A percentile compares a stretch with the other conserved stretches of the same genome.
Evolutionary conservation across 1,139 yeast genomes (phyloP).

Genomic region (Debaryomyces sp.): DNA sequence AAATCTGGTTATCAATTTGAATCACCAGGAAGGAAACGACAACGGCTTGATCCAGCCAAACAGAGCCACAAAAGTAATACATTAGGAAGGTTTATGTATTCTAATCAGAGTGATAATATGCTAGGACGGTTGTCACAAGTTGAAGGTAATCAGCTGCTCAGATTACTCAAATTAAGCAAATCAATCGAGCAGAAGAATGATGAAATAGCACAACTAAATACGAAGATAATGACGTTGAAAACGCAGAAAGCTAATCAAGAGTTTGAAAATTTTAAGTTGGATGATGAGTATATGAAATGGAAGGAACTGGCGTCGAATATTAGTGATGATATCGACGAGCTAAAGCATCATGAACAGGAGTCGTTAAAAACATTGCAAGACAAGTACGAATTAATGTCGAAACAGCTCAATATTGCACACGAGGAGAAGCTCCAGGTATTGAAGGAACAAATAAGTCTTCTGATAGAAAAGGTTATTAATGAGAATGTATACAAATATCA

Average conservation of each 20-base stretch:
- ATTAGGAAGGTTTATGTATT: neutral
- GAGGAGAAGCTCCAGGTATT: slow-evolving; percentile 37
- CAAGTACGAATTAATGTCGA: slow-evolving; percentile 35
- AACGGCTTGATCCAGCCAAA: neutral
- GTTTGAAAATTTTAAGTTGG: slow-evolving; percentile 41
- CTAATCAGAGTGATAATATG: slow-evolving; percentile 1
- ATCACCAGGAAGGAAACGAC: slow-evolving; percentile 4
- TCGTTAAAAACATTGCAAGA: slow-evolving; percentile 32
- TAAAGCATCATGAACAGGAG: slow-evolving; percentile 28
- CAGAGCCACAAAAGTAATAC: neutral
- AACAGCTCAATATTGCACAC: slow-evolving; percentile 36
- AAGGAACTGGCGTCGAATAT: slow-evolving; percentile 21
- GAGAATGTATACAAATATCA: slow-evolving; percentile 29
- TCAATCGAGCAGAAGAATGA: slow-evolving; percentile 17
- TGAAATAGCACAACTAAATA: slow-evolving; percentile 23
- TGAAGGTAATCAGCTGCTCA: slow-evolving; percentile 14
- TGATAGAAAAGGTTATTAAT: slow-evolving; percentile 38
- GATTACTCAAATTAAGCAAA: slow-evolving; percentile 15
- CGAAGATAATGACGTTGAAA: slow-evolving; percentile 31
- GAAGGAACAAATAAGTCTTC: slow-evolving; percentile 35
- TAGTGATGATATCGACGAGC: slow-evolving; percentile 33
- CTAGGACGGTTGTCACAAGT: slow-evolving; percentile 11
- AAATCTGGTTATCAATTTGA: neutral
- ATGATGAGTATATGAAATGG: slow-evolving; percentile 30
- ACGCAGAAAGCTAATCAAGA: slow-evolving; percentile 42